Evolutionary conservation across 192 early-diverging fungal species (phyloP).

Genomic region (Powellomyces hirtus): DNA sequence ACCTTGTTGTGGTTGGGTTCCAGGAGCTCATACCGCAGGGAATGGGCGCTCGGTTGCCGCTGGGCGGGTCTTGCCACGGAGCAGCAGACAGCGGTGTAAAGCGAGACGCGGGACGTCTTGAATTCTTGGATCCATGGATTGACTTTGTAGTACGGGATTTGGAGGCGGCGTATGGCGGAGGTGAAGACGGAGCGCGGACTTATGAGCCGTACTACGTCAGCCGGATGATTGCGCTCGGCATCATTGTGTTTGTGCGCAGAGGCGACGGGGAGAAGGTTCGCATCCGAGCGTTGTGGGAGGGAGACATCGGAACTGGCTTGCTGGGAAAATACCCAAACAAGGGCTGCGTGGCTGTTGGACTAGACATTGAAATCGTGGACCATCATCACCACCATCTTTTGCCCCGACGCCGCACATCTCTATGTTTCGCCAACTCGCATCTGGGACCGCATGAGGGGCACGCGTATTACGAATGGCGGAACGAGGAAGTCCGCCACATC

Average conservation of each 20-base stretch:
- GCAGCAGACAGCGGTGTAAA: constrained; percentile 5
- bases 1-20: constrained; percentile 39
- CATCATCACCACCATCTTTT: neutral
- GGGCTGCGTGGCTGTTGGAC: constrained; percentile 24
- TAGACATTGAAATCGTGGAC: constrained; percentile 25
- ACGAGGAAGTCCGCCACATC: constrained; percentile 36
- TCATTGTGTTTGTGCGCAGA: constrained; percentile 30
- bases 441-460: constrained; percentile 37
- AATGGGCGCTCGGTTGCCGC: constrained; percentile 7
- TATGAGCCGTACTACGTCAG: constrained; percentile 21
- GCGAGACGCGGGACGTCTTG: constrained; percentile 10
- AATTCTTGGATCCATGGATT: constrained; percentile 27
- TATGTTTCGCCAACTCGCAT: constrained; percentile 37
- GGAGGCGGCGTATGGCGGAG: constrained; percentile 22
- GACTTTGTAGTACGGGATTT: constrained; percentile 16
- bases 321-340: constrained; percentile 43
- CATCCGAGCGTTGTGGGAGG: constrained; percentile 16
- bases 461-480: constrained; percentile 29
- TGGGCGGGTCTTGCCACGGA: constrained; percentile 3
- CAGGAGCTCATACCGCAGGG: constrained; percentile 37
- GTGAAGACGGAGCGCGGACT: neutral
- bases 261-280: neutral
- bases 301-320: constrained; percentile 34
- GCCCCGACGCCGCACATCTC: neutral
- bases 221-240: constrained; percentile 31